Evolutionary conservation across 345 rosid species (phyloP).

Genomic region (Eutrema yunnanense): DNA sequence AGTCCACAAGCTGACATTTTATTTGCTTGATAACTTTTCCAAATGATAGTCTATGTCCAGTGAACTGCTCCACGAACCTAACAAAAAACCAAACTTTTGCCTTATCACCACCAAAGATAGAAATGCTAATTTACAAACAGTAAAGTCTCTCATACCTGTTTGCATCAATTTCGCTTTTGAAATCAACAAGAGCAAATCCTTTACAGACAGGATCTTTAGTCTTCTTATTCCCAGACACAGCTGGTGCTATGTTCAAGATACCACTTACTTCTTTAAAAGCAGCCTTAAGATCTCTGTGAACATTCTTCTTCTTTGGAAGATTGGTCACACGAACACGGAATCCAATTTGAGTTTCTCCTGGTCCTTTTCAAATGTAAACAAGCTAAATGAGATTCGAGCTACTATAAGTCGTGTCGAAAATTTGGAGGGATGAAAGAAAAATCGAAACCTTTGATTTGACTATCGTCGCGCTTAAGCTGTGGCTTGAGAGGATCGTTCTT

Average conservation of each 20-base stretch:
- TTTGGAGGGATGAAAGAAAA: neutral
- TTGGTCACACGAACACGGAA: conserved; percentile 51
- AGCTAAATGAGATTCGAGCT: conserved; percentile 11
- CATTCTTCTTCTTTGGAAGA: conserved; percentile 92
- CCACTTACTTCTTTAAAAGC: conserved; percentile 68
- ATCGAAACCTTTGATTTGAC: conserved; percentile 16
- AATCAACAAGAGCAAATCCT: conserved; percentile 73
- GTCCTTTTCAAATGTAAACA: conserved; percentile 28
- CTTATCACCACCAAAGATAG: neutral
- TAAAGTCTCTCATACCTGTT: conserved; percentile 42
- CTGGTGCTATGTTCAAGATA: conserved; percentile 52
- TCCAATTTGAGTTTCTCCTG: conserved; percentile 40
- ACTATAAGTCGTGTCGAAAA: neutral
- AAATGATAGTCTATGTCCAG: conserved; percentile 45
- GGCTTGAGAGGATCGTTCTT: conserved; percentile 44
- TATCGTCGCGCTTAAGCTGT: conserved; percentile 21
- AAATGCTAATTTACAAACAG: conserved; percentile 3
- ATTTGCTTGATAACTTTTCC: conserved; percentile 75
- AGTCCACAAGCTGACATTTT: conserved; percentile 47
- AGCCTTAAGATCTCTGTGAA: conserved; percentile 67
- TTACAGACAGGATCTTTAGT: conserved; percentile 83
- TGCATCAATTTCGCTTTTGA: conserved; percentile 59
- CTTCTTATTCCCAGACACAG: conserved; percentile 77
- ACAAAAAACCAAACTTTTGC: neutral
- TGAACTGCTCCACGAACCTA: conserved; percentile 70